Evolutionary conservation across 176 grass and related monocot genomes (phyloP).

Genomic region (Aegilops longissima): DNA sequence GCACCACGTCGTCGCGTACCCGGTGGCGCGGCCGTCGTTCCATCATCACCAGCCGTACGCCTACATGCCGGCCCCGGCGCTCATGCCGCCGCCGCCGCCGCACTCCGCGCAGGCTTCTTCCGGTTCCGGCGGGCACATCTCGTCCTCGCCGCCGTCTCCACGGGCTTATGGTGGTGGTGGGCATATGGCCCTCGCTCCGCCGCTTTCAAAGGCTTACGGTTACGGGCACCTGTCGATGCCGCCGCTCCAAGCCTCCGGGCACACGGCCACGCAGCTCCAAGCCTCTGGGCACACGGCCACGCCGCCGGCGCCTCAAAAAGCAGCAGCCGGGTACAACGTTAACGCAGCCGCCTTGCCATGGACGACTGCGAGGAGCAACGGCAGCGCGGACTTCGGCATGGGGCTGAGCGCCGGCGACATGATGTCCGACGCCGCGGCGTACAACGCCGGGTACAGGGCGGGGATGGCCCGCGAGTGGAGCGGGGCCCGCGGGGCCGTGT

Average conservation of each 20-base stretch:
- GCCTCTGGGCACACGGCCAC: not conserved
- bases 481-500: not conserved
- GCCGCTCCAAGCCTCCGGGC: not conserved
- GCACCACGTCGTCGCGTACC: constrained; percentile 32
- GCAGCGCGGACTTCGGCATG: constrained; percentile 39
- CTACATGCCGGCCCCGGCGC: not conserved
- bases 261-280: not conserved
- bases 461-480: constrained; percentile 40
- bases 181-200: not conserved
- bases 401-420: constrained; percentile 56
- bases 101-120: not conserved
- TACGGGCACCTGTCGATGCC: not conserved
- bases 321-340: not conserved
- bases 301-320: not conserved
- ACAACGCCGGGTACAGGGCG: constrained; percentile 55
- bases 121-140: not conserved
- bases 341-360: constrained; percentile 7
- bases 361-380: not conserved
- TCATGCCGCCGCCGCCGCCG: not conserved
- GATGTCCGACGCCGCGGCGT: constrained; percentile 47
- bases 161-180: not conserved
- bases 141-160: not conserved
- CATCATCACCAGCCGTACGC: not conserved
- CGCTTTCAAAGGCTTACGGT: not conserved
- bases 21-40: not conserved